Evolutionary conservation across 2,329 filamentous ascomycete genomes (phyloP).

Genomic region (Aspergillus viridinutans): DNA sequence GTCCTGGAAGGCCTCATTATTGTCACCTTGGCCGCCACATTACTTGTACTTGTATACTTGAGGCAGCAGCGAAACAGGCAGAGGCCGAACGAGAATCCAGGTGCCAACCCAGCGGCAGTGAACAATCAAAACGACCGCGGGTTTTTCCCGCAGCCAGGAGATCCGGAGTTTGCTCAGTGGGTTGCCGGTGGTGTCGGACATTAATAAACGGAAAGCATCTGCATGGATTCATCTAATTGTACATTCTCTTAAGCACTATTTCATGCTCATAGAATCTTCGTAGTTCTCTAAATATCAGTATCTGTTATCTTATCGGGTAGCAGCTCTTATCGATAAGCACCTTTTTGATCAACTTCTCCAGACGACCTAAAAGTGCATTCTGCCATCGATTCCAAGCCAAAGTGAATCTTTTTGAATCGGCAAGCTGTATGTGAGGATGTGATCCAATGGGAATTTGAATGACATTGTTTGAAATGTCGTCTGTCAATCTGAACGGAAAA

Average conservation of each 20-base stretch:
- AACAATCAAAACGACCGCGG: constrained; percentile 44
- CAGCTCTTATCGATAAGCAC: constrained; percentile 12
- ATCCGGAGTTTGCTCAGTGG: constrained; percentile 67
- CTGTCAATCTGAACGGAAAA: constrained; percentile 46
- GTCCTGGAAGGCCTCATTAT: constrained; percentile 82
- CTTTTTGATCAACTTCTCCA: background rate
- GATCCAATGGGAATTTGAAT: background rate
- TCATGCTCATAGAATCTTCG: background rate
- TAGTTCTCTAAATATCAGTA: background rate
- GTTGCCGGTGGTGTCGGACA: constrained; percentile 61
- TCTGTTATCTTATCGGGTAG: background rate
- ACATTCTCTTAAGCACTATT: background rate
- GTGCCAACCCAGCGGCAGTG: constrained; percentile 22
- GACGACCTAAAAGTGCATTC: background rate
- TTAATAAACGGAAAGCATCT: constrained; percentile 24
- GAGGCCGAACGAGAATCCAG: constrained; percentile 31
- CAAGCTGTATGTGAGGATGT: background rate
- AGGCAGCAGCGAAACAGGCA: constrained; percentile 43
- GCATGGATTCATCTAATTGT: constrained; percentile 2
- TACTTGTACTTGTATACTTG: constrained; percentile 78
- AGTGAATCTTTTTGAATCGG: background rate
- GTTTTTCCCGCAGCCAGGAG: constrained; percentile 61
- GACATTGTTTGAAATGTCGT: constrained; percentile 11
- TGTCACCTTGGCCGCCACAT: constrained; percentile 66
- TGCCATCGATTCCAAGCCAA: background rate